phyloP scores from a whole-genome alignment of 2,329 filamentous ascomycete genomes.

The Aureobasidium subglaciale region DNA sequence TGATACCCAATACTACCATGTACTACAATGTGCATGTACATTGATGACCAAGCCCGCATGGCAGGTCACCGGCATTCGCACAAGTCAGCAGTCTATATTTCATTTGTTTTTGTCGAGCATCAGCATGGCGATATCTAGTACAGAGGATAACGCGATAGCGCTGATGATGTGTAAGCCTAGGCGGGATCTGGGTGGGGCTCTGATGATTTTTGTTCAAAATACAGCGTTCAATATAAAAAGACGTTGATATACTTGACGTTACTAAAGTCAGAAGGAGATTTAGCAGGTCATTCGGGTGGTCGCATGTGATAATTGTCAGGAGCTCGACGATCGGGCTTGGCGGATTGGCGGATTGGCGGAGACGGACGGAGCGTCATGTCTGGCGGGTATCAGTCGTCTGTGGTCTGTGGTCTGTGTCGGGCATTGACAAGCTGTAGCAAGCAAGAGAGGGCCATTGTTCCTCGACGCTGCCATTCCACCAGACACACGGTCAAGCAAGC shows the following conservation, averaged over 20 bases:
- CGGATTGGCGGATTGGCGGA: neutral
- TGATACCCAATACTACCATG: neutral
- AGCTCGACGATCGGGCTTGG: neutral
- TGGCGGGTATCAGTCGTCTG: too few relatives aligned
- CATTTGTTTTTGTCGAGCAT: neutral
- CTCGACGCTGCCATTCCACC: neutral
- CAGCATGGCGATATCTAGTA: conserved; percentile 5
- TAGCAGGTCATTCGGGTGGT: too few relatives aligned
- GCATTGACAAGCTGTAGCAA: neutral
- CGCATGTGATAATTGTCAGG: neutral
- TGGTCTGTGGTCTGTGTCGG: neutral
- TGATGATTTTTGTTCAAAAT: neutral
- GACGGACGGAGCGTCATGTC: neutral
- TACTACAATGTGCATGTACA: neutral
- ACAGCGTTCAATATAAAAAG: too few relatives aligned
- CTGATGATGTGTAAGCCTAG: neutral
- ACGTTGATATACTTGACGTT: too few relatives aligned
- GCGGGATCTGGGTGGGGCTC: neutral
- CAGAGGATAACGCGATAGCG: conserved; percentile 9
- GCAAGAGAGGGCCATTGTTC: neutral
- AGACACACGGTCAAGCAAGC: neutral
- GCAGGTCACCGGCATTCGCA: neutral
- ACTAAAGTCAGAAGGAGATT: too few relatives aligned
- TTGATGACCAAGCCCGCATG: neutral
- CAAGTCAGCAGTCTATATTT: neutral